These are phyloP conservation scores for Kewa caespitosa DNA, from an alignment of 179 eudicot species.

Conservation along the genomic window DNA sequence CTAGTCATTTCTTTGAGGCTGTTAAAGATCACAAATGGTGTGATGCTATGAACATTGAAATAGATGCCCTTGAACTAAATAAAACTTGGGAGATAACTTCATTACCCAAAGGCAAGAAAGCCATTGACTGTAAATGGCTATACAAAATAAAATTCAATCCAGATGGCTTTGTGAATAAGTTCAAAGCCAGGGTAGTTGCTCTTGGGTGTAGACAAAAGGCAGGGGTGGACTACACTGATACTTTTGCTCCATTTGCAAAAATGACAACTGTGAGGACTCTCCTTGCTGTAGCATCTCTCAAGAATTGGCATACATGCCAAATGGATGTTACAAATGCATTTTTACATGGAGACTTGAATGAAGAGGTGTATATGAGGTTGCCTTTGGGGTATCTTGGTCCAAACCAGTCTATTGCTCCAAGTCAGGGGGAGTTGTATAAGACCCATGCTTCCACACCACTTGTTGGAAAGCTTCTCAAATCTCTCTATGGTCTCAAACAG, in stretches of 20 bases:
- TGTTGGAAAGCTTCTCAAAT: background rate
- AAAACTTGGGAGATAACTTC: background rate
- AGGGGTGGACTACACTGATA: background rate
- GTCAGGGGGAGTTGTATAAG: background rate
- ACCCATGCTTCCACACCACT: background rate
- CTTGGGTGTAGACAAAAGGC: background rate
- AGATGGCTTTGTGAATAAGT: background rate
- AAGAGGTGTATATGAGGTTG: background rate
- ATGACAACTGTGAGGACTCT: background rate
- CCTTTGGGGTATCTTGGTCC: background rate
- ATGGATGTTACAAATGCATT: background rate
- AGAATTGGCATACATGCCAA: background rate
- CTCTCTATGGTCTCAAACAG: background rate
- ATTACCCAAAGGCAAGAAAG: background rate
- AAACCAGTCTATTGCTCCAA: background rate
- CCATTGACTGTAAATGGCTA: background rate
- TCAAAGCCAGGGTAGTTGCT: background rate
- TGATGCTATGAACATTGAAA: background rate
- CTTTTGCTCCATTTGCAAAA: background rate
- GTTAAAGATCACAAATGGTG: background rate
- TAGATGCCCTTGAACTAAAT: background rate
- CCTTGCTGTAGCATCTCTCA: background rate
- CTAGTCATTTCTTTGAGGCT: background rate
- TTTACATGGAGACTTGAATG: background rate
- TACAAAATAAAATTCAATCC: background rate